These are phyloP conservation scores for Umbilicaria muhlenbergii DNA, from an alignment of 495 filamentous ascomycete species.

Conservation along the genomic window DNA sequence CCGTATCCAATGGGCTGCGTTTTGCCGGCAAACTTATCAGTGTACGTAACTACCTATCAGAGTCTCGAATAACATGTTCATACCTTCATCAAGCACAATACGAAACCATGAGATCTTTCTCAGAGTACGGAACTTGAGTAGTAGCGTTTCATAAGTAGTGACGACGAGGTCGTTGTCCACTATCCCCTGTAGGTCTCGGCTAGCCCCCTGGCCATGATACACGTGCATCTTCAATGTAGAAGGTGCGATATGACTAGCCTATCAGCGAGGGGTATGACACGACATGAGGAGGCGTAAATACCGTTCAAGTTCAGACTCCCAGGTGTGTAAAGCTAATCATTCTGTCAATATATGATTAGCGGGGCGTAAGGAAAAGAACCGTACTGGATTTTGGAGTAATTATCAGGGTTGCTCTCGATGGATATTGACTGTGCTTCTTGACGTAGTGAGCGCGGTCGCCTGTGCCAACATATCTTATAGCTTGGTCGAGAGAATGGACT, in stretches of 20 bases:
- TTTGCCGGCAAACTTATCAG: background rate
- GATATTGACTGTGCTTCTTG: background rate
- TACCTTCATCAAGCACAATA: slow-evolving; percentile 31
- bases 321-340: slow-evolving; percentile 14
- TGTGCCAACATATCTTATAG: too few relatives aligned
- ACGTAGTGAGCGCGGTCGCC: too few relatives aligned
- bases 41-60: background rate
- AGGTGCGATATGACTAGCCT: slow-evolving; percentile 11
- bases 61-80: background rate
- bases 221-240: slow-evolving; percentile 13
- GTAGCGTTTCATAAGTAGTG: slow-evolving; percentile 27
- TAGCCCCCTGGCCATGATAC: slow-evolving; percentile 21
- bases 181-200: slow-evolving; percentile 8
- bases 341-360: background rate
- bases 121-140: slow-evolving; percentile 9
- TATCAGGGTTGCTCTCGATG: slow-evolving; percentile 26
- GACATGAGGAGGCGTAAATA: background rate
- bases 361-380: background rate
- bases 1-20: slow-evolving; percentile 22
- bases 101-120: slow-evolving; percentile 22
- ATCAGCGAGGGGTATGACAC: background rate
- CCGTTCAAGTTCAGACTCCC: slow-evolving; percentile 17
- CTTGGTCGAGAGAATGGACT: slow-evolving; percentile 12
- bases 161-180: slow-evolving; percentile 20
- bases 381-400: slow-evolving; percentile 24